These are phyloP conservation scores for Andrographis paniculata DNA, from an alignment of 305 asterid genomes.

Conservation along the genomic window DNA sequence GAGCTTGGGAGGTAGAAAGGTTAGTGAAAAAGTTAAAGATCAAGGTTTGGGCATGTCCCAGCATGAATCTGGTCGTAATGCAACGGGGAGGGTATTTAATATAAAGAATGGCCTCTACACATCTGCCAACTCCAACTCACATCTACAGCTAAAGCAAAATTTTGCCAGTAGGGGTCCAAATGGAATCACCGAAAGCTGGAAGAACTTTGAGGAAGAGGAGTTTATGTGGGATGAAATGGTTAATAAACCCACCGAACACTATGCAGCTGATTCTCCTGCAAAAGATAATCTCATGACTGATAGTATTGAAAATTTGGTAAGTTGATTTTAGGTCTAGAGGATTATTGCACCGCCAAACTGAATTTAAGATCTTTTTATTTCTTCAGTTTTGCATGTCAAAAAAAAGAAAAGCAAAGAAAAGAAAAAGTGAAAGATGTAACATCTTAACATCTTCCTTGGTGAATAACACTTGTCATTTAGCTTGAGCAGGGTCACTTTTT, in stretches of 20 bases:
- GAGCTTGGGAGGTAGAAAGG: conserved; percentile 40
- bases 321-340: conserved; percentile 18
- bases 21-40: conserved; percentile 40
- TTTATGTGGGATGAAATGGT: conserved; percentile 74
- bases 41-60: conserved; percentile 51
- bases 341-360: neutral
- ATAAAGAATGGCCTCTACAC: conserved; percentile 52
- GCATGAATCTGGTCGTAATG: conserved; percentile 45
- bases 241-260: conserved; percentile 32
- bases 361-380: no score
- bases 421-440: no score
- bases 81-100: conserved; percentile 29
- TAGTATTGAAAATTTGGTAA: conserved; percentile 58
- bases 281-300: conserved; percentile 60
- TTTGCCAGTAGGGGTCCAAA: conserved; percentile 27
- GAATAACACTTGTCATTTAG: neutral
- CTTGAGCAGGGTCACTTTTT: neutral
- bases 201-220: conserved; percentile 92
- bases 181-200: conserved; percentile 66
- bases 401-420: no score
- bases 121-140: conserved; percentile 31
- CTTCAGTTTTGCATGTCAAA: no score
- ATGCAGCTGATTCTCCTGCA: conserved; percentile 28
- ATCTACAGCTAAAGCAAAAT: conserved; percentile 31
- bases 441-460: no score